Conservation (phyloP, 2,329 filamentous ascomycete genomes). For the Arthrinium puccinioides region DNA sequence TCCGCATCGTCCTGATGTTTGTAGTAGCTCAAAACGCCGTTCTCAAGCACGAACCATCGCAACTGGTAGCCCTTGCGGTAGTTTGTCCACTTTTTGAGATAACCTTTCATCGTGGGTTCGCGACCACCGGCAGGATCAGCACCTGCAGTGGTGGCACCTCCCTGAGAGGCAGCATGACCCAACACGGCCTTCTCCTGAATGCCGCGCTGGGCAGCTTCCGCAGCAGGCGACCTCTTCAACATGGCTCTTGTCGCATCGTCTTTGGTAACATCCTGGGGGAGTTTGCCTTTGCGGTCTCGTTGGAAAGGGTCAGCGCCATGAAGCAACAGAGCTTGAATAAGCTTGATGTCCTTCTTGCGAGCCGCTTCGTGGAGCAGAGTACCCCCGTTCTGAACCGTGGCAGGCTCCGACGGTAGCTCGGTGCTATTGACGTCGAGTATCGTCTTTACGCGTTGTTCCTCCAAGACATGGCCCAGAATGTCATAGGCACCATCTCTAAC, state of each 20-base stretch:
- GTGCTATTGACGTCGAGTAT: slow-evolving; percentile 88
- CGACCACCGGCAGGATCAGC: slow-evolving; percentile 64
- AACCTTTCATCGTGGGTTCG: slow-evolving; percentile 97
- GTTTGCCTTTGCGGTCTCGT: slow-evolving; percentile 87
- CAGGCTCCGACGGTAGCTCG: slow-evolving; percentile 76
- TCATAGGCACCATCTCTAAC: slow-evolving; percentile 70
- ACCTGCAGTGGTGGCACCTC: slow-evolving; percentile 42
- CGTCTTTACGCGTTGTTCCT: slow-evolving; percentile 78
- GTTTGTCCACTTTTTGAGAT: slow-evolving; percentile 99
- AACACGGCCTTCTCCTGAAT: slow-evolving; percentile 97
- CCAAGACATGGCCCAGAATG: slow-evolving; percentile 68
- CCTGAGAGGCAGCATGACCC: slow-evolving; percentile 59
- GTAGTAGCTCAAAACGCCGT: slow-evolving; percentile 96
- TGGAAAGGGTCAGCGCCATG: slow-evolving; percentile 96
- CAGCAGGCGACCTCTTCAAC: slow-evolving; percentile 88
- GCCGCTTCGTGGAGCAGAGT: slow-evolving; percentile 92
- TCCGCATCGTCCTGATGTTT: slow-evolving; percentile 98
- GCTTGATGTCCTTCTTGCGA: slow-evolving; percentile 73
- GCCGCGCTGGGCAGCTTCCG: slow-evolving; percentile 85
- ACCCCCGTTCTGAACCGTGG: slow-evolving; percentile 75
- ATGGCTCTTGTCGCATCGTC: slow-evolving; percentile 85
- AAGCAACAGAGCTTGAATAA: slow-evolving; percentile 84
- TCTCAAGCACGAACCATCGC: slow-evolving; percentile 95
- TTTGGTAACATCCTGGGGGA: slow-evolving; percentile 93
- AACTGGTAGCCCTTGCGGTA: slow-evolving; percentile 96